Base-by-base conservation (phyloP, 208 protist species). In the Acanthamoeba sp. region DNA sequence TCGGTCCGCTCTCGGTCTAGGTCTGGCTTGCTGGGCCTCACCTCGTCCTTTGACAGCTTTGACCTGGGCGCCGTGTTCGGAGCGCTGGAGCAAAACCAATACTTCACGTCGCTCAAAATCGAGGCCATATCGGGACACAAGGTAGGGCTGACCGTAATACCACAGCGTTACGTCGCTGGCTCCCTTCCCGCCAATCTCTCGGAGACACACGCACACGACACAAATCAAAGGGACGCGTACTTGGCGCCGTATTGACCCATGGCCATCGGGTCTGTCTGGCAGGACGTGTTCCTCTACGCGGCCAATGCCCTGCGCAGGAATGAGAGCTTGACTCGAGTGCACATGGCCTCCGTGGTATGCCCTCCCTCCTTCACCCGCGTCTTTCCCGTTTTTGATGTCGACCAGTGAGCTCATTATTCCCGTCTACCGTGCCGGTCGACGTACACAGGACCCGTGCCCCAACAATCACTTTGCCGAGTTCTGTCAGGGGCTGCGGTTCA, bases 271-370 rank as follows among this genome's bases (percentile, higher is more conserved):
- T 48, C 1, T 48, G 14, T 6, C 12, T 24, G 20, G 27, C 20
- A 55, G 48, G 78, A 87, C 38, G 34, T 87, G 38, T 59, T 87
- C 20, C 38, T 55, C 36, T 55, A 87, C 32, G 48, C 48, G 32
- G 78, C 78, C 78, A 87, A 87, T 40, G 42, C 38, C 40, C 38
- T 87, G 78, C 78, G 78, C 42, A 36, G 38, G n/a, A 87, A 87
- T 32, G 48, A 48, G 20, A 87, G 27, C 1, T 0, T 87, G 1
- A 78, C 69, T 24, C 69, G 69, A 36, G 12, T 78, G 69, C 69
- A 78, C 18, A 20, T 78, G 36, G 16, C 69, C n/a, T 48, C 18
- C 27, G 38, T 78, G 69, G 69, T n/a, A 62, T n/a, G 14, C 55
- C 6, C 24, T n/a, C 55, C 18, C 14, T n/a, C 24, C 55, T n/a